These are phyloP conservation scores for Suhomyces yuchorum DNA, from an alignment of 1,139 yeast species.

Conservation along the genomic window DNA sequence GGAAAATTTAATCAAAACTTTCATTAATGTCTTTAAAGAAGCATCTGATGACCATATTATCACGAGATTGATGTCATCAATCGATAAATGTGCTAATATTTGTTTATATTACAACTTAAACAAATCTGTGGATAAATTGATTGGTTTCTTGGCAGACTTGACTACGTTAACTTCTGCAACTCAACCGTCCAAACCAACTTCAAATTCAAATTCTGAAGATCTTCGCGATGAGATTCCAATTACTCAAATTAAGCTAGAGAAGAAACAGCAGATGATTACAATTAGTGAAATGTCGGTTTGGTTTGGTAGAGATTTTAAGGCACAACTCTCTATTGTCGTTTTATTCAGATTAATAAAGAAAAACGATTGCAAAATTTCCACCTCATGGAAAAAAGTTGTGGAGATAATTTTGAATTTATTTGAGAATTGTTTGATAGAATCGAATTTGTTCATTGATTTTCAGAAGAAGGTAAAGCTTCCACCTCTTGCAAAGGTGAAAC, in stretches of 20 bases:
- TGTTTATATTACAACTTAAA: conserved; percentile 65
- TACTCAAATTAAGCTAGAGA: conserved; percentile 51
- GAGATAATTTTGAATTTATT: conserved; percentile 65
- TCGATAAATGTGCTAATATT: conserved; percentile 80
- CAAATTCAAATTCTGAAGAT: conserved; percentile 27
- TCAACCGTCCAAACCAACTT: neutral
- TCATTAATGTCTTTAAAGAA: conserved; percentile 76
- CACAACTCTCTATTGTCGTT: conserved; percentile 86
- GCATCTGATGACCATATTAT: conserved; percentile 91
- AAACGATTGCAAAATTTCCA: conserved; percentile 50
- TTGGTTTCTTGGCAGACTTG: conserved; percentile 62
- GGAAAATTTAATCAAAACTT: conserved; percentile 63
- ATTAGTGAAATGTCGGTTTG: conserved; percentile 81
- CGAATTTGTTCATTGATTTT: conserved; percentile 66
- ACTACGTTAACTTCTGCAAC: conserved; percentile 53
- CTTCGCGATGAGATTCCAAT: conserved; percentile 50
- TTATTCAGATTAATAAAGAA: conserved; percentile 74
- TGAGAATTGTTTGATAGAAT: conserved; percentile 70
- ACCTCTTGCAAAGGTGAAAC: conserved; percentile 60
- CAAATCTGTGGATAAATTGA: conserved; percentile 63
- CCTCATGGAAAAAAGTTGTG: conserved; percentile 63
- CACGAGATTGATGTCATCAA: conserved; percentile 80
- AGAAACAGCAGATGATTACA: conserved; percentile 57
- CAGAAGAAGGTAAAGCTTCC: conserved; percentile 57
- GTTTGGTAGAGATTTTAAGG: conserved; percentile 89